Percentiles rank a stretch among this genome's conserved stretches.
phyloP scores from a whole-genome alignment of 305 asterid genomes.

The Solanum aculeatissimum region DNA sequence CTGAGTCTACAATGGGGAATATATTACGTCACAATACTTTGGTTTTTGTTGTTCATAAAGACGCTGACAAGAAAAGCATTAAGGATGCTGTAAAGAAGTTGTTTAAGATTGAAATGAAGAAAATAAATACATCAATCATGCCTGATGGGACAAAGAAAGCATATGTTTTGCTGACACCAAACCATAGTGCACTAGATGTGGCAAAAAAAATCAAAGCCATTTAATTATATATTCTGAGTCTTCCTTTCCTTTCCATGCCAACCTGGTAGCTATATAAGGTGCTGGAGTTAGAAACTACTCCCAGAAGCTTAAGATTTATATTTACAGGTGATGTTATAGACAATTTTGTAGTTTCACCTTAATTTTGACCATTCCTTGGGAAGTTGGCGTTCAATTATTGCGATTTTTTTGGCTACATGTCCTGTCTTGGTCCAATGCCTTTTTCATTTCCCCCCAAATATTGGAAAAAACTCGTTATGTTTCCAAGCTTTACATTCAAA shows the following conservation, averaged over 20 bases:
- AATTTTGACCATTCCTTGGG: neutral
- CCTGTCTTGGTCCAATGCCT: neutral
- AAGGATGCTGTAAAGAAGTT: constrained; percentile 33
- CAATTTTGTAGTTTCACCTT: neutral
- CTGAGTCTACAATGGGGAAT: constrained; percentile 39
- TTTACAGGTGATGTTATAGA: neutral
- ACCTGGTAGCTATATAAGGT: neutral
- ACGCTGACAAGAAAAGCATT: constrained; percentile 53
- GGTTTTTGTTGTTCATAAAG: constrained; percentile 57
- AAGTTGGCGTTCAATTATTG: neutral
- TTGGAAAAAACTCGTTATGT: neutral
- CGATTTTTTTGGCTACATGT: neutral
- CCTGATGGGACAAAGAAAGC: constrained; percentile 62
- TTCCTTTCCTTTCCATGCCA: neutral
- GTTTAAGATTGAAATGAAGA: constrained; percentile 32
- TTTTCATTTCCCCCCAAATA: neutral
- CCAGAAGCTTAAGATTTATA: neutral
- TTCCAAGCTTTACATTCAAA: neutral
- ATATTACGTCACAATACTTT: constrained; percentile 37
- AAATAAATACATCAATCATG: constrained; percentile 45
- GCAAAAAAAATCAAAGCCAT: constrained; percentile 45
- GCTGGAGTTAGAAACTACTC: neutral
- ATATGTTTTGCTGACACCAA: constrained; percentile 26
- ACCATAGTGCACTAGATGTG: constrained; percentile 37
- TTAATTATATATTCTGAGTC: neutral